phyloP scores from a whole-genome alignment of 495 filamentous ascomycete genomes.

The Penicillium manginii region DNA sequence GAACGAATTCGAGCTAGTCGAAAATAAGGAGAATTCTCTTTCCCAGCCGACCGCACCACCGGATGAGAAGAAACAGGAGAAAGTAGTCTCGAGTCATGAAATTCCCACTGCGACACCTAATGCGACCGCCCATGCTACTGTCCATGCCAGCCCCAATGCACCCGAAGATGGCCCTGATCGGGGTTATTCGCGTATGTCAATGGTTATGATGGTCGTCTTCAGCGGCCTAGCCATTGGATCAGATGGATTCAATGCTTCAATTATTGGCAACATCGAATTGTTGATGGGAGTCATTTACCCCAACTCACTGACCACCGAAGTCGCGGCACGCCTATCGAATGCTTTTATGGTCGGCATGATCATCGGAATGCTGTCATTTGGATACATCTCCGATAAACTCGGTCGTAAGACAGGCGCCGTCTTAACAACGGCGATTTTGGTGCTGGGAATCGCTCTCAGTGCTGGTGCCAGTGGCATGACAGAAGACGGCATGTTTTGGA shows the following conservation, averaged over 20 bases:
- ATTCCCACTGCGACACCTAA: neutral
- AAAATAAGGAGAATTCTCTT: neutral
- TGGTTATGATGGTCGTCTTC: constrained; percentile 34
- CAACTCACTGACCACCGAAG: constrained; percentile 24
- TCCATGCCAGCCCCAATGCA: constrained; percentile 7
- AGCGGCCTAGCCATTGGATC: constrained; percentile 33
- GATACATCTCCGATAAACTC: constrained; percentile 38
- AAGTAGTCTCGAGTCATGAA: constrained; percentile 2
- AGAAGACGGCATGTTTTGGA: constrained; percentile 35
- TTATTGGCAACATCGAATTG: constrained; percentile 35
- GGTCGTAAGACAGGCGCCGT: constrained; percentile 39
- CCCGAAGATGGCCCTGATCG: constrained; percentile 2
- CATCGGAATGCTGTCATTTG: constrained; percentile 45
- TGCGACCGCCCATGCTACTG: neutral
- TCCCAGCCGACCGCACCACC: neutral
- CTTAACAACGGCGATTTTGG: constrained; percentile 39
- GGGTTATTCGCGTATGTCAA: constrained; percentile 25
- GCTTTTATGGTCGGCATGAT: constrained; percentile 39
- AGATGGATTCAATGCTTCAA: constrained; percentile 34
- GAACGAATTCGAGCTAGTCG: constrained; percentile 5
- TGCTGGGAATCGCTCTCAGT: constrained; percentile 32
- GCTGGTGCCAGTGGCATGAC: constrained; percentile 30
- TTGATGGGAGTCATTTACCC: constrained; percentile 35
- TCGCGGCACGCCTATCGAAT: constrained; percentile 28
- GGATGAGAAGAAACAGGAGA: neutral